These are phyloP conservation scores for Quercus tomentella DNA, from an alignment of 331 rosid genomes.

Conservation along the genomic window DNA sequence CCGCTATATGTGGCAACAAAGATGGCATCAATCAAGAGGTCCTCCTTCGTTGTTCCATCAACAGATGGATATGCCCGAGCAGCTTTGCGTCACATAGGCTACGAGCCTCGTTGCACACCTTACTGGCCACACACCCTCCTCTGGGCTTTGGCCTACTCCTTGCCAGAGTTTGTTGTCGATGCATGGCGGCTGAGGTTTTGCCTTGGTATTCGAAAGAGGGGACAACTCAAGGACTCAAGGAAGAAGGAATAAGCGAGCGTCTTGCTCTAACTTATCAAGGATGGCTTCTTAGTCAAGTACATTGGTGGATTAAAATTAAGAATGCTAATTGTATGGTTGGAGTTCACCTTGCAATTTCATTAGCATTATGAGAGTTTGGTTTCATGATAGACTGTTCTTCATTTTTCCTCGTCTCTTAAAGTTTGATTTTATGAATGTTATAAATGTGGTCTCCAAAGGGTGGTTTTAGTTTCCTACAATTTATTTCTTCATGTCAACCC, in stretches of 20 bases:
- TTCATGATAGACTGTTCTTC: neutral
- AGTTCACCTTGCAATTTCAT: neutral
- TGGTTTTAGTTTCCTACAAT: neutral
- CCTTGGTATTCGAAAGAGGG: conserved; percentile 69
- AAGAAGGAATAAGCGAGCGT: conserved; percentile 48
- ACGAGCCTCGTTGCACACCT: conserved; percentile 93
- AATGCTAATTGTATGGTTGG: neutral
- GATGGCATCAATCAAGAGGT: conserved; percentile 91
- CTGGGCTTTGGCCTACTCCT: conserved; percentile 57
- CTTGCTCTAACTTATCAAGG: neutral
- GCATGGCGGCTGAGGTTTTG: conserved; percentile 74
- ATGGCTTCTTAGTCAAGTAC: neutral
- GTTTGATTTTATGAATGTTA: neutral
- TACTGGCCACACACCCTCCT: conserved; percentile 88
- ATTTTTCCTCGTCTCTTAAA: neutral
- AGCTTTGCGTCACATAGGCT: conserved; percentile 78
- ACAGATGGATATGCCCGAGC: conserved; percentile 76
- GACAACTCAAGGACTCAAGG: conserved; percentile 68
- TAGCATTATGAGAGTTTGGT: neutral
- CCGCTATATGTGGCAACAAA: conserved; percentile 96
- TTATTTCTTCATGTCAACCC: too few species aligned
- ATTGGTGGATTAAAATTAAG: neutral
- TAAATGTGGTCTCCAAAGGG: neutral
- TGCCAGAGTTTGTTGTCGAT: conserved; percentile 68
- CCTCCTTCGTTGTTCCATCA: conserved; percentile 92